Conservation (phyloP, 192 early-diverging fungal genomes). For the Polychytrium aggregatum region DNA sequence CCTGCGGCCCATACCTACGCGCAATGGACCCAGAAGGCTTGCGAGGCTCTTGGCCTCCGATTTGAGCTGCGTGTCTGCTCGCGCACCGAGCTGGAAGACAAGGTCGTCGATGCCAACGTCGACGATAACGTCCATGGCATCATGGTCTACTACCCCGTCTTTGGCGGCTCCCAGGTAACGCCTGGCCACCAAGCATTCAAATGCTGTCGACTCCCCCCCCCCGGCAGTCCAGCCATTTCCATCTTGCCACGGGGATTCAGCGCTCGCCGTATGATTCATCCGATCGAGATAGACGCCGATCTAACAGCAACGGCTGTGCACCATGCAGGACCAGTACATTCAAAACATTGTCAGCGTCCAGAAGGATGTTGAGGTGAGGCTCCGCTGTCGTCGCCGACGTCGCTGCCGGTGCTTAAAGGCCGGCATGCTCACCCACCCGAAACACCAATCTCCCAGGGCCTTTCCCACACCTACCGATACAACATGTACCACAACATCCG, state of each 20-base stretch:
- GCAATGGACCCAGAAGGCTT: conserved; percentile 89
- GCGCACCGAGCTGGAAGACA: conserved; percentile 73
- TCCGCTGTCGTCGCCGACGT: too few relatives aligned
- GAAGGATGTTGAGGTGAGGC: conserved; percentile 80
- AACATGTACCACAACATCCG: conserved; percentile 97
- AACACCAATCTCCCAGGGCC: conserved; percentile 34
- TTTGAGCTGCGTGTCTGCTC: conserved; percentile 83
- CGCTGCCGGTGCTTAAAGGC: too few relatives aligned
- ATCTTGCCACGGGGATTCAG: too few relatives aligned
- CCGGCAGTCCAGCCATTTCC: neutral
- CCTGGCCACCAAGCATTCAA: too few relatives aligned
- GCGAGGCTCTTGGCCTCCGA: conserved; percentile 73
- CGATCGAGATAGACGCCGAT: too few relatives aligned
- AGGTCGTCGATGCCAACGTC: conserved; percentile 78
- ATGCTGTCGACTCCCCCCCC: neutral
- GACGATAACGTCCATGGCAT: conserved; percentile 83
- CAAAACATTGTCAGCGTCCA: conserved; percentile 76
- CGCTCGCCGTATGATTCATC: too few relatives aligned
- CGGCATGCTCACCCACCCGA: neutral
- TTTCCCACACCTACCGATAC: conserved; percentile 88
- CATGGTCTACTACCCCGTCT: conserved; percentile 98
- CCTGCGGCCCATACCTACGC: conserved; percentile 83
- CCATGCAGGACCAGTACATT: conserved; percentile 71
- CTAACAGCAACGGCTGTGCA: too few relatives aligned
- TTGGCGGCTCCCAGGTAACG: conserved; percentile 72